phyloP scores from a whole-genome alignment of 2,329 filamentous ascomycete species.

The Iodosphaeria phyllophila region DNA sequence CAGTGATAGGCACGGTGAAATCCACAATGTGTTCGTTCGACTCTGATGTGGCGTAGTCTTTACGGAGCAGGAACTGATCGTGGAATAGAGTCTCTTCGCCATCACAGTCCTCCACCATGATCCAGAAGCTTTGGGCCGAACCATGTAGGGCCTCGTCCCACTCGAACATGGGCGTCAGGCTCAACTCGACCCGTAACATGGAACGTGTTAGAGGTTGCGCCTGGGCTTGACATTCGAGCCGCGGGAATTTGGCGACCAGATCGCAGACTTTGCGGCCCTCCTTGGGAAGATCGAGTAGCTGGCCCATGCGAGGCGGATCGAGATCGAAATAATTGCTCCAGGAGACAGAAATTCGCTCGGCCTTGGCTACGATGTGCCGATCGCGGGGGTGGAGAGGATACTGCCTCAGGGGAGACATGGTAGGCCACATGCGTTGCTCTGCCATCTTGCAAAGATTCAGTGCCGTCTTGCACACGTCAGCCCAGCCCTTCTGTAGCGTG shows the following conservation, averaged over 20 bases:
- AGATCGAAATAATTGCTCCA: slow-evolving; percentile 93
- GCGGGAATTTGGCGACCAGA: slow-evolving; percentile 80
- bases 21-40: slow-evolving; percentile 89
- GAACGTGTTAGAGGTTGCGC: slow-evolving; percentile 90
- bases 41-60: slow-evolving; percentile 71
- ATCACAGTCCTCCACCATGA: slow-evolving; percentile 91
- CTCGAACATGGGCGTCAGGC: slow-evolving; percentile 83
- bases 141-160: slow-evolving; percentile 90
- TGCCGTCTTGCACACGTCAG: slow-evolving; percentile 78
- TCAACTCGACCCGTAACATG: slow-evolving; percentile 76
- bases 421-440: slow-evolving; percentile 98
- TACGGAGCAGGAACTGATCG: slow-evolving; percentile 81
- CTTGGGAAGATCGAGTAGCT: slow-evolving; percentile 78
- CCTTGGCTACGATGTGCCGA: slow-evolving; percentile 73
- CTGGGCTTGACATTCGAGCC: slow-evolving; percentile 80
- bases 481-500: slow-evolving; percentile 91
- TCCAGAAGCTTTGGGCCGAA: slow-evolving; percentile 84
- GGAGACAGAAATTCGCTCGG: slow-evolving; percentile 83
- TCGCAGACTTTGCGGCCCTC: slow-evolving; percentile 72
- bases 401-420: slow-evolving; percentile 88
- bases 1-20: slow-evolving; percentile 88
- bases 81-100: slow-evolving; percentile 92
- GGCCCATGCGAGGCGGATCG: slow-evolving; percentile 89
- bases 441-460: slow-evolving; percentile 97
- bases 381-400: slow-evolving; percentile 53